phyloP scores from a whole-genome alignment of 2,329 filamentous ascomycete species.

The Diplocarpon rosae region DNA sequence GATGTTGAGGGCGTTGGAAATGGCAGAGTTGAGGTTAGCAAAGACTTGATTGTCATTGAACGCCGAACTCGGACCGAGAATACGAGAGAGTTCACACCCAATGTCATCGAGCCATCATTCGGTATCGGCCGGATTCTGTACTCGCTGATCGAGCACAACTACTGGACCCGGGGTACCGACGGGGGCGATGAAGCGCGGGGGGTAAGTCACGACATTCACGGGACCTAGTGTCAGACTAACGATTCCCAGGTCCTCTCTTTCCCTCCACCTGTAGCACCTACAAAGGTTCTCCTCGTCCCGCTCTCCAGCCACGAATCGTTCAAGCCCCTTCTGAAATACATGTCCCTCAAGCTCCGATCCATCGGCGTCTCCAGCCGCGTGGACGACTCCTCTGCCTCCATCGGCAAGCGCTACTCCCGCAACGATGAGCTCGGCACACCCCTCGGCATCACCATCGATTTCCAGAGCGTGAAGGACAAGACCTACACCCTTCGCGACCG shows the following conservation, averaged over 20 bases:
- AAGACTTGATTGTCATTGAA: conserved; percentile 74
- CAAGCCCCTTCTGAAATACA: conserved; percentile 59
- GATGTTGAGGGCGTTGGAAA: conserved; percentile 56
- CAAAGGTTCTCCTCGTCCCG: conserved; percentile 86
- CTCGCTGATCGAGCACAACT: conserved; percentile 85
- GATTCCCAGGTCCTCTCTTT: conserved; percentile 55
- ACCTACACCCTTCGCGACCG: conserved; percentile 82
- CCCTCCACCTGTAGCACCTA: conserved; percentile 72
- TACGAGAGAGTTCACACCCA: conserved; percentile 82
- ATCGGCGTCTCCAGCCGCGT: conserved; percentile 73
- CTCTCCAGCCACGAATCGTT: conserved; percentile 75
- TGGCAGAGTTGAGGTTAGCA: conserved; percentile 68
- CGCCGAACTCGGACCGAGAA: conserved; percentile 75
- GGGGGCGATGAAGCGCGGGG: conserved; percentile 74
- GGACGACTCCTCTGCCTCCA: conserved; percentile 82
- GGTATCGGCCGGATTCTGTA: conserved; percentile 94
- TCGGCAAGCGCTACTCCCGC: conserved; percentile 87
- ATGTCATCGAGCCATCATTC: conserved; percentile 95
- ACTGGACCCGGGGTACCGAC: conserved; percentile 67
- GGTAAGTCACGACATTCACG: conserved; percentile 43
- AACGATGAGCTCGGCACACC: conserved; percentile 95
- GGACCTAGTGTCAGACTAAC: neutral
- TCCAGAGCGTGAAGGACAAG: conserved; percentile 83
- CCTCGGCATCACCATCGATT: conserved; percentile 88
- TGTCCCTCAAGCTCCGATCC: conserved; percentile 67